Evolutionary conservation across 2,329 filamentous ascomycete genomes (phyloP).

Genomic region (Mycosphaerella arachidis): DNA sequence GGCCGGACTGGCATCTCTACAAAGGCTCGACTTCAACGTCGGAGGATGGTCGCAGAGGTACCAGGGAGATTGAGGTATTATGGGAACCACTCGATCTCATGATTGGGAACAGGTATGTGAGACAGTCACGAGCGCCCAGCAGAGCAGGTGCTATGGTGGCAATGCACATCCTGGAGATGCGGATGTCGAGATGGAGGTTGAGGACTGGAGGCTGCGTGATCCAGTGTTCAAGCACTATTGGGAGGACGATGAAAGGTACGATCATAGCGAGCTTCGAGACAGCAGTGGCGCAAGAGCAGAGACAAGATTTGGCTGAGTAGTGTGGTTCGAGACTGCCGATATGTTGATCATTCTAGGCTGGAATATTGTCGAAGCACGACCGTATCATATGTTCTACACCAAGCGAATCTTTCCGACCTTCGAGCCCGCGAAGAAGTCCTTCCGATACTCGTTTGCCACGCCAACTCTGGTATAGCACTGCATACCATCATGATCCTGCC

Average conservation of each 20-base stretch:
- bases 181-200: background rate
- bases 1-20: background rate
- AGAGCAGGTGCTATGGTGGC: background rate
- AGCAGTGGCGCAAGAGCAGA: background rate
- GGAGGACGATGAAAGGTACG: background rate
- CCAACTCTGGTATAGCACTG: background rate
- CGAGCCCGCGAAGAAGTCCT: constrained; percentile 1
- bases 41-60: background rate
- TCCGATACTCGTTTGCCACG: background rate
- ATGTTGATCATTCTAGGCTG: background rate
- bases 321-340: background rate
- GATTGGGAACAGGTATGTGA: background rate
- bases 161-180: background rate
- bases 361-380: background rate
- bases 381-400: background rate
- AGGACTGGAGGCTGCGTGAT: background rate
- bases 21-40: background rate
- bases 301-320: background rate
- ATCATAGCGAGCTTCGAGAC: background rate
- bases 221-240: background rate
- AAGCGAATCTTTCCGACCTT: background rate
- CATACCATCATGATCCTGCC: background rate
- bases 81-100: background rate
- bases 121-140: background rate
- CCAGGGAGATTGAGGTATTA: background rate